Conservation (phyloP, 371 early-diverging fungal species). For the Entomophthora muscae region DNA sequence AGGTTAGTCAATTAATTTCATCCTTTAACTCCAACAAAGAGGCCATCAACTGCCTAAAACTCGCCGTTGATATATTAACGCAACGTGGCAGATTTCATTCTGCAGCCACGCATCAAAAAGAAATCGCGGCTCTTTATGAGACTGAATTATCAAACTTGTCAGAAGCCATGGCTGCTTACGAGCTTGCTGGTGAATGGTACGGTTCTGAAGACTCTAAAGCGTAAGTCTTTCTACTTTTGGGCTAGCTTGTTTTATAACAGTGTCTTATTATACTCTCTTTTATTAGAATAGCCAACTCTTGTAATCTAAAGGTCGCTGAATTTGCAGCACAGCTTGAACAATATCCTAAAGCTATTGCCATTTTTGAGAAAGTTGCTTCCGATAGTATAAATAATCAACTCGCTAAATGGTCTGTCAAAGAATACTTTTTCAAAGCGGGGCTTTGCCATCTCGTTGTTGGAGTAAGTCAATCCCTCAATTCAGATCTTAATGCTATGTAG, state of each 20-base stretch:
- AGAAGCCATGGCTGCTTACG: conserved; percentile 69
- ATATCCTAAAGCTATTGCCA: conserved; percentile 70
- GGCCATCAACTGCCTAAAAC: conserved; percentile 47
- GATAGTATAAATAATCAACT: conserved; percentile 71
- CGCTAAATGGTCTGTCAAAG: conserved; percentile 85
- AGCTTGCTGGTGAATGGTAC: conserved; percentile 81
- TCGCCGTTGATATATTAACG: conserved; percentile 59
- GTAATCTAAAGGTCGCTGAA: conserved; percentile 73
- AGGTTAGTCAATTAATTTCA: conserved; percentile 23
- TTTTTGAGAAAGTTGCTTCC: conserved; percentile 68
- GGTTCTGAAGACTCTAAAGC: conserved; percentile 74
- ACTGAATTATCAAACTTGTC: conserved; percentile 62
- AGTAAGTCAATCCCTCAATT: conserved; percentile 18
- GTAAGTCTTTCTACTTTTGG: too few species aligned
- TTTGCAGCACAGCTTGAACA: conserved; percentile 80
- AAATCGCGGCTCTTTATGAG: conserved; percentile 87
- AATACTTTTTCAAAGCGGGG: conserved; percentile 87
- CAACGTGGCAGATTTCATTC: conserved; percentile 72
- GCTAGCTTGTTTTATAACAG: too few species aligned
- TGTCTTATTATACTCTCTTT: too few species aligned
- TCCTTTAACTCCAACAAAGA: conserved; percentile 22
- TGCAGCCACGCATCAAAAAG: conserved; percentile 84
- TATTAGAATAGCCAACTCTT: conserved; percentile 66
- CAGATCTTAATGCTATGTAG: conserved; percentile 18
- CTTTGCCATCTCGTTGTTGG: conserved; percentile 62